These are phyloP conservation scores for Leucosporidium scottii DNA, from an alignment of 768 basidiomycete species.

Conservation along the genomic window DNA sequence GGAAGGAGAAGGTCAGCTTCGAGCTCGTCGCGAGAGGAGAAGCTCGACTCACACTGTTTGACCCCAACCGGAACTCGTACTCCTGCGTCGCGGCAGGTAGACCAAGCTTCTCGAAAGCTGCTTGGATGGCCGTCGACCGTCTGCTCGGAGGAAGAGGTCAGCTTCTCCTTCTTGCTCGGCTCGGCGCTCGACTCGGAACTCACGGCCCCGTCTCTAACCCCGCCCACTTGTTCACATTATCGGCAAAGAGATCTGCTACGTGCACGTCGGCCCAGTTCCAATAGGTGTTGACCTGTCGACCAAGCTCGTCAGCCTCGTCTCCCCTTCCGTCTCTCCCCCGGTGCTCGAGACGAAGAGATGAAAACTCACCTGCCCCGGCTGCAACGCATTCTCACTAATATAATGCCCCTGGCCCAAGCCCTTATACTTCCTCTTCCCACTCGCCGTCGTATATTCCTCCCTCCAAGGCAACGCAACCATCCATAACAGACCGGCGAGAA, in stretches of 20 bases:
- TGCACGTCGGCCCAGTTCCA: conserved; percentile 91
- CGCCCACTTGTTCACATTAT: conserved; percentile 46
- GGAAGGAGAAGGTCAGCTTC: background rate
- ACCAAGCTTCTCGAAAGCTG: conserved; percentile 68
- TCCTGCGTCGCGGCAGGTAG: conserved; percentile 61
- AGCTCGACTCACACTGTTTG: conserved; percentile 48
- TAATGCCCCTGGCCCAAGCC: conserved; percentile 45
- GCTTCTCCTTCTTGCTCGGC: conserved; percentile 48
- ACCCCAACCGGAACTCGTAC: conserved; percentile 53
- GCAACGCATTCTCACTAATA: conserved; percentile 92
- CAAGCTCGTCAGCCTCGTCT: too few relatives aligned
- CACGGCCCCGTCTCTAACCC: conserved; percentile 50
- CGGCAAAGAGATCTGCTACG: conserved; percentile 71
- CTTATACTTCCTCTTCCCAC: conserved; percentile 50
- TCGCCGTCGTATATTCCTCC: conserved; percentile 41
- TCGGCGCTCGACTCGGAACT: conserved; percentile 50
- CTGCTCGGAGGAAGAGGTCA: conserved; percentile 44
- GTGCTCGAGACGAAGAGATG: too few relatives aligned
- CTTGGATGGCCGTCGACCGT: conserved; percentile 55
- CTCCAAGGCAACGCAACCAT: conserved; percentile 66
- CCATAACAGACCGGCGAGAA: conserved; percentile 70
- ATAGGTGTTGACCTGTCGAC: conserved; percentile 70
- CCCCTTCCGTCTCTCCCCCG: too few relatives aligned
- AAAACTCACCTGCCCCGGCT: conserved; percentile 69
- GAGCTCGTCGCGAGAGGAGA: background rate